A percentile compares a stretch with the other conserved stretches of the same genome.
Conservation (phyloP, 2,329 filamentous ascomycete species). For the Calonectria hongkongensis region DNA sequence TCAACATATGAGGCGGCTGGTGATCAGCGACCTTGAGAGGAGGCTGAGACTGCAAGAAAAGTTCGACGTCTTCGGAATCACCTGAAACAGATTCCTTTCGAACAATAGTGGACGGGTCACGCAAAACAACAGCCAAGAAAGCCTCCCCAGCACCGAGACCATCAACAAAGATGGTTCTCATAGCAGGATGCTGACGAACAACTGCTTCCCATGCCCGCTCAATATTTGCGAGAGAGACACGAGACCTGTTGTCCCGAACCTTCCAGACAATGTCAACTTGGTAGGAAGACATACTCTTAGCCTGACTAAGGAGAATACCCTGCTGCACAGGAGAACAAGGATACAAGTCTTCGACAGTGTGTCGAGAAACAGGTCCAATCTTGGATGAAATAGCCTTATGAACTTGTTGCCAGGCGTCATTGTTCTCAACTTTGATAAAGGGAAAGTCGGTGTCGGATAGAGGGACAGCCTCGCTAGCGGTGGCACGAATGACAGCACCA, state of each 20-base stretch:
- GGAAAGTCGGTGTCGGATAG: constrained; percentile 7
- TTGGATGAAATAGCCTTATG: constrained; percentile 21
- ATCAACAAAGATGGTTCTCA: constrained; percentile 38
- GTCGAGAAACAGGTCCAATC: constrained; percentile 5
- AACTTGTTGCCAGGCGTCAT: constrained; percentile 33
- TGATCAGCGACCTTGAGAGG: constrained; percentile 13
- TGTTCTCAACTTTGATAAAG: constrained; percentile 7
- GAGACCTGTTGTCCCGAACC: constrained; percentile 6
- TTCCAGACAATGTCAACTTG: constrained; percentile 26
- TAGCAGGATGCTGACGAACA: constrained; percentile 24
- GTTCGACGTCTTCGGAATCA: background rate
- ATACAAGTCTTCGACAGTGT: constrained; percentile 33
- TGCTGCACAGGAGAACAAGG: constrained; percentile 36
- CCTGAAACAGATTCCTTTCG: constrained; percentile 1
- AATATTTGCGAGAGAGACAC: background rate
- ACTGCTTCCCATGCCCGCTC: constrained; percentile 27
- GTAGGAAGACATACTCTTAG: constrained; percentile 23
- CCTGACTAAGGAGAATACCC: constrained; percentile 37
- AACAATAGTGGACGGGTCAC: background rate
- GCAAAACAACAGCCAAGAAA: constrained; percentile 9
- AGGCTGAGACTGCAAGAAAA: constrained; percentile 13
- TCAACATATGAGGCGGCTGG: constrained; percentile 1
- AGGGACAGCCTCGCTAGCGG: constrained; percentile 15
- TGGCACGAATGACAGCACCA: constrained; percentile 12
- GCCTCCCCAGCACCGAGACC: constrained; percentile 21